Base-by-base conservation (phyloP, 2,329 filamentous ascomycete genomes). In the Penicillium concentricum region DNA sequence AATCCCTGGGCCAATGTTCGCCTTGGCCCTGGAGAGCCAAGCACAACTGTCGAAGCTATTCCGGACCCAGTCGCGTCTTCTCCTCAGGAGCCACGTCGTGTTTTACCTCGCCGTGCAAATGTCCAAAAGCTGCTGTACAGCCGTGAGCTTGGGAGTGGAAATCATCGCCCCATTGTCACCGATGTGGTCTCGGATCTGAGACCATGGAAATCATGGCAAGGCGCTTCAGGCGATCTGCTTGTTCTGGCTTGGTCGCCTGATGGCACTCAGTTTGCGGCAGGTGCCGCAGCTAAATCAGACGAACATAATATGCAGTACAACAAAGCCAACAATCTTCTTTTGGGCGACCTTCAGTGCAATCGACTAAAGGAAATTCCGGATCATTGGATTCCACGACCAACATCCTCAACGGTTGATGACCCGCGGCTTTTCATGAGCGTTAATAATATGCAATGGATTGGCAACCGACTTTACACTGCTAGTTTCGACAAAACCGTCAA, bases 281-380 rank as follows among this genome's bases (percentile, higher is more conserved):
- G 84, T 2, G 81, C 83, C 5, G 80, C 83, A 6, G 80, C 83
- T 30, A 78, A 84, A 5, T 79, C 79, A 4, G 84, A 86, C 61
- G 67, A 75, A 3, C 72, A 79, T 44, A 82, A 79, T n/a, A 82
- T 84, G 78, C 79, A 84, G 39, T 87, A 87, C 64, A 87, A 87
- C 56, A 73, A 81, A 38, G 74, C 77, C 0, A 81, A 84, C 57
- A 87, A 87, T 61, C 71, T 87, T 1, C 64, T 87, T 1, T 67
- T 83, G 35, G 84, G 84, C 1, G 73, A 83, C 58, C 59, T 78
- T 3, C 60, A 66, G 1, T 62, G 64, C 1, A 77, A 75, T 20
- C 64, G 63, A 1, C 65, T 87, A 8, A 71, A 76, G 51, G 84
- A 86, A 59, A 67, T 87, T 0, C 77, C 81, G 1, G 78, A 83